Conservation (phyloP, 768 basidiomycete genomes). For the Rhizopogon vinicolor region DNA sequence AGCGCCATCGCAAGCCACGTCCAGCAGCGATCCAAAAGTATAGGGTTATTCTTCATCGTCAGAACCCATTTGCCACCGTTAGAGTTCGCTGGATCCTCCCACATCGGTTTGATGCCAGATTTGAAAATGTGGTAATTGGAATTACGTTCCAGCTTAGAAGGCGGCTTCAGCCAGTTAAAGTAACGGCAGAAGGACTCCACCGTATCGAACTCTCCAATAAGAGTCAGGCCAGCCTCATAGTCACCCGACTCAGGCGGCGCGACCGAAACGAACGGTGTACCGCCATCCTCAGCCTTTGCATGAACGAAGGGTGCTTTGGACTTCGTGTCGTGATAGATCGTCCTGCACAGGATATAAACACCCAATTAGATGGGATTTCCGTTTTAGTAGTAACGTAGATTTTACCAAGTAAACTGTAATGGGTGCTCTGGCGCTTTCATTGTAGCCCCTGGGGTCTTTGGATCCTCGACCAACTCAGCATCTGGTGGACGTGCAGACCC, state of each 20-base stretch:
- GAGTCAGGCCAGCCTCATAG: slow-evolving; percentile 83
- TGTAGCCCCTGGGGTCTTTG: slow-evolving; percentile 74
- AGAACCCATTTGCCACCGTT: slow-evolving; percentile 94
- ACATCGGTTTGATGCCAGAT: slow-evolving; percentile 92
- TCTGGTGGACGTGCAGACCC: slow-evolving; percentile 70
- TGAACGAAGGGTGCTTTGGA: slow-evolving; percentile 59
- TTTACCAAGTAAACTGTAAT: slow-evolving; percentile 75
- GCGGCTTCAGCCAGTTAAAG: slow-evolving; percentile 93
- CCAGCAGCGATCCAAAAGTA: slow-evolving; percentile 84
- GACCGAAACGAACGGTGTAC: slow-evolving; percentile 22
- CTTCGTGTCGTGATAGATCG: slow-evolving; percentile 88
- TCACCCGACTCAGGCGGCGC: slow-evolving; percentile 60
- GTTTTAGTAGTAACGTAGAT: slow-evolving; percentile 15
- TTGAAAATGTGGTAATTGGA: slow-evolving; percentile 97
- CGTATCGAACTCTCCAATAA: slow-evolving; percentile 87
- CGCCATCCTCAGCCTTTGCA: slow-evolving; percentile 30
- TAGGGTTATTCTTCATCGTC: slow-evolving; percentile 83
- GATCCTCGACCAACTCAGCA: slow-evolving; percentile 75
- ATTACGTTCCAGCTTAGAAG: slow-evolving; percentile 82
- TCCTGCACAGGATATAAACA: slow-evolving; percentile 44
- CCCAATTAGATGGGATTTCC: background rate
- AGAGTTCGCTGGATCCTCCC: slow-evolving; percentile 92
- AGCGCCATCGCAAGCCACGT: slow-evolving; percentile 87
- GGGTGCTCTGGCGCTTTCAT: slow-evolving; percentile 75
- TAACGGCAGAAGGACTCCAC: slow-evolving; percentile 89